Evolutionary conservation across 108 stramenopile genomes (phyloP), one percentile per base, ranked within the genome.

Genomic region (Phaeodactylum tricornutum): DNA sequence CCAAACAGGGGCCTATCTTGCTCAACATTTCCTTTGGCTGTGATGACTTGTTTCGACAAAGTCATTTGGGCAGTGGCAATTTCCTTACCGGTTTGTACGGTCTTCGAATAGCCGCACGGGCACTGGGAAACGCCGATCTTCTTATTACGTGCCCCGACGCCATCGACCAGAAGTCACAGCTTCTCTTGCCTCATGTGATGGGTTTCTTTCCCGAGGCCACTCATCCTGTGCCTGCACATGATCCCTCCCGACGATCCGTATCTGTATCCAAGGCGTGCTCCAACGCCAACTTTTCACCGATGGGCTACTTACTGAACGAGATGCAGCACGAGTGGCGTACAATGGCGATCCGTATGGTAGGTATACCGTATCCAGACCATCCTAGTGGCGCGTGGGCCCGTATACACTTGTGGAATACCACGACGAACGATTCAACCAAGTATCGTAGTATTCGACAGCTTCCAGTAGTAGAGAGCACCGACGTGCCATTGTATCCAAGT

Each of bases 321-420:
- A 49, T 49, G 48, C 27, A 15, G n/a, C 33, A 29, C 48, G 30
- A 49, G 20, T 15, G 30, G 30, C 29, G 48, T 4, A 3, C 17
- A 30, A 49, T 49, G 48, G 48, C 48, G 2, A 33, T 49, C 16
- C 17, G 31, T n/a, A 20, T 49, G 48, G 31, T 49, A 15, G 48
- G 48, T 30, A 49, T 49, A 15, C 48, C 48, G n/a, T 33, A 17
- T 17, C 30, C 31, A 3, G 48, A 32, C 33, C 48, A 49, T n/a
- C 31, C 48, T 17, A 32, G 30, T n/a, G 48, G n/a, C 2, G 29
- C 48, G 6, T n/a, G n/a, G n/a, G n/a, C n/a, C n/a, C n/a, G n/a
- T n/a, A n/a, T n/a, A n/a, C n/a, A n/a, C n/a, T n/a, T n/a, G n/a
- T n/a, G n/a, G n/a, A n/a, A n/a, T n/a, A n/a, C n/a, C n/a, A n/a